Conservation (phyloP, 305 asterid species). For the Euphrasia arctica region DNA sequence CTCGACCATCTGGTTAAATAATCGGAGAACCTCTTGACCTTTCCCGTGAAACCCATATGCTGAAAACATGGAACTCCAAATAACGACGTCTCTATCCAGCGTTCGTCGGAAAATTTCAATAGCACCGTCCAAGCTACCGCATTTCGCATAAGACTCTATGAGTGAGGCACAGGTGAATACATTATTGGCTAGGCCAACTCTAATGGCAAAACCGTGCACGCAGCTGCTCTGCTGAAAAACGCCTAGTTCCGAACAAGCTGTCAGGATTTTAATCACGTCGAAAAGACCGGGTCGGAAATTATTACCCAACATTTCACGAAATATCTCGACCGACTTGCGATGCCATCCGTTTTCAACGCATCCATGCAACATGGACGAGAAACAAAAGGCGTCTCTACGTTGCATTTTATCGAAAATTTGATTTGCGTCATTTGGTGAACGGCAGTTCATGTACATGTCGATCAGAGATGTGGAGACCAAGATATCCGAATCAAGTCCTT, state of each 20-base stretch:
- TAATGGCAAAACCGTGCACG: constrained; percentile 49
- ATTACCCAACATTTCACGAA: constrained; percentile 45
- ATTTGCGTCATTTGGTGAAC: constrained; percentile 57
- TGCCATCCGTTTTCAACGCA: constrained; percentile 48
- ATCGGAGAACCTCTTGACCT: constrained; percentile 52
- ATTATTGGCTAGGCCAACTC: constrained; percentile 40
- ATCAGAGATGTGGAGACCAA: constrained; percentile 65
- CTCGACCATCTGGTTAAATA: constrained; percentile 51
- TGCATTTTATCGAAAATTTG: constrained; percentile 47
- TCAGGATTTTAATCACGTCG: constrained; percentile 46
- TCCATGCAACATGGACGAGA: constrained; percentile 57
- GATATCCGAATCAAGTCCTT: constrained; percentile 39
- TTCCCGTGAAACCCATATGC: constrained; percentile 68
- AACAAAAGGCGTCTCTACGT: constrained; percentile 49
- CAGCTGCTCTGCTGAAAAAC: constrained; percentile 54
- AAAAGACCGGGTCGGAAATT: constrained; percentile 41
- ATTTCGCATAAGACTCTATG: constrained; percentile 68
- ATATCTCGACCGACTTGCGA: constrained; percentile 39
- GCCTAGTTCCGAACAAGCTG: constrained; percentile 73
- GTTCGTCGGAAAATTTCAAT: constrained; percentile 36
- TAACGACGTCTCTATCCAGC: constrained; percentile 47
- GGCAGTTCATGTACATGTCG: constrained; percentile 79
- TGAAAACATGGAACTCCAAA: constrained; percentile 77
- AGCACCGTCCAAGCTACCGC: constrained; percentile 61
- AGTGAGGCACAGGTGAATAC: constrained; percentile 55